Base-by-base conservation (phyloP, 345 rosid species). In the Citrus maxima region DNA sequence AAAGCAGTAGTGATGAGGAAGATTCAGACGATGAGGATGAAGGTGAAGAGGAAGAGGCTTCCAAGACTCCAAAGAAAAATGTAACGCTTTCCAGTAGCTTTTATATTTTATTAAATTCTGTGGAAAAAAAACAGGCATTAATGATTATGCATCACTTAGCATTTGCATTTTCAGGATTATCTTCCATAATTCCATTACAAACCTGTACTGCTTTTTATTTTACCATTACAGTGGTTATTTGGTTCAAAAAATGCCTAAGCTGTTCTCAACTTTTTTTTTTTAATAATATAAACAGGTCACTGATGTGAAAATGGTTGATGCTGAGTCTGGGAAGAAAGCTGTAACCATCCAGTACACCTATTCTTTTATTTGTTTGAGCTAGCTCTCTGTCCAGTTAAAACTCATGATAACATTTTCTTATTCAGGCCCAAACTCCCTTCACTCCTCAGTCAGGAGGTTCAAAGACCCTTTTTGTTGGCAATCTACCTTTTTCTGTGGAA, bases 251-350 rank as follows among this genome's bases (percentile, higher is more conserved):
- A 46, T 59, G 25, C 54, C 27, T 51, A 28, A 70, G 28, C 13
- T 46, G 1, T 30, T 73, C 42, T 51, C 6, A 65, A 28, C 18
- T 22, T 7, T 7, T 58, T 12, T 0, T 71, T n/a, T 5, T 37
- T 37, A 37, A 12, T 10, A 42, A 42, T 61, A 3, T 28, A 72
- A 67, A 24, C 87, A 89, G 95, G 83, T 49, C 38, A 22, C 87
- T 61, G 96, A 95, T 84, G 91, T 83, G 2, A 89, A 91, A 34
- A 93, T 91, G 96, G 85, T 74, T 0, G 95, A 90, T 76, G 93
- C 86, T 49, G 64, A 86, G 37, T 79, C 90, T 0, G 84, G 61
- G 4, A 88, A 82, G 78, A 87, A 86, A 78, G 77, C 89, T 37
- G 90, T 89, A 83, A 78, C 27, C 32, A 59, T 5, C 14, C 21